Percentiles rank a stretch among this genome's conserved stretches.
These are phyloP conservation scores for Colletotrichum truncatum DNA, from an alignment of 2,329 filamentous ascomycete species.

Conservation along the genomic window DNA sequence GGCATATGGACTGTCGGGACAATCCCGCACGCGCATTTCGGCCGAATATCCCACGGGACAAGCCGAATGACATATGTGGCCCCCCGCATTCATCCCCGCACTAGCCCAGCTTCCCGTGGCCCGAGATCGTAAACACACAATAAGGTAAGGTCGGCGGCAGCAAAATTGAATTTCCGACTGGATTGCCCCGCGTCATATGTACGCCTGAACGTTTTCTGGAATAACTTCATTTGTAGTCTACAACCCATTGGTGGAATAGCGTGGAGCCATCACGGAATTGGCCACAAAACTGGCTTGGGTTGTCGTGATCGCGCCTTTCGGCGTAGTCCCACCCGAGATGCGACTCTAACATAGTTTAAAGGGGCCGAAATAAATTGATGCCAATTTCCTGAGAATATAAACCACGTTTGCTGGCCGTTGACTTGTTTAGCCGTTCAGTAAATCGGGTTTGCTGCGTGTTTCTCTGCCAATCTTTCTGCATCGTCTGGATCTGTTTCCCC, in stretches of 20 bases:
- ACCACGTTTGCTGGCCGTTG: background rate
- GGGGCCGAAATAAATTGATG: background rate
- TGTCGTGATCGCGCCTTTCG: slow-evolving; percentile 21
- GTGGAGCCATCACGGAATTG: slow-evolving; percentile 10
- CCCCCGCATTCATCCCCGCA: slow-evolving; percentile 2
- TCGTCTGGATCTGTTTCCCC: background rate
- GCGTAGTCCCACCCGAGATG: slow-evolving; percentile 25
- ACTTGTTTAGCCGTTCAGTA: too few relatives aligned
- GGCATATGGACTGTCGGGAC: background rate
- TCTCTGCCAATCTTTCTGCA: background rate
- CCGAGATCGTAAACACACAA: slow-evolving; percentile 1
- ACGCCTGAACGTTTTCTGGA: background rate
- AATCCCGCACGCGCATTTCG: background rate
- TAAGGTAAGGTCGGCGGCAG: background rate
- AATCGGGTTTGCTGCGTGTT: background rate
- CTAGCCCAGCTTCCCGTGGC: slow-evolving; percentile 1
- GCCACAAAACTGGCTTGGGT: background rate
- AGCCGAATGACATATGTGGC: background rate
- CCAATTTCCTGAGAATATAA: background rate
- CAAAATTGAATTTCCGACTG: background rate
- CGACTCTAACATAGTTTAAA: background rate
- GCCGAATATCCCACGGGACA: slow-evolving; percentile 8
- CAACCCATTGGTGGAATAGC: slow-evolving; percentile 23
- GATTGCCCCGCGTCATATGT: background rate
- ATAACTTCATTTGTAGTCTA: background rate